Percentiles rank a stretch among this genome's conserved stretches.
Evolutionary conservation across 192 early-diverging fungal species (phyloP).

Genomic region (Lobosporangium transversale): DNA sequence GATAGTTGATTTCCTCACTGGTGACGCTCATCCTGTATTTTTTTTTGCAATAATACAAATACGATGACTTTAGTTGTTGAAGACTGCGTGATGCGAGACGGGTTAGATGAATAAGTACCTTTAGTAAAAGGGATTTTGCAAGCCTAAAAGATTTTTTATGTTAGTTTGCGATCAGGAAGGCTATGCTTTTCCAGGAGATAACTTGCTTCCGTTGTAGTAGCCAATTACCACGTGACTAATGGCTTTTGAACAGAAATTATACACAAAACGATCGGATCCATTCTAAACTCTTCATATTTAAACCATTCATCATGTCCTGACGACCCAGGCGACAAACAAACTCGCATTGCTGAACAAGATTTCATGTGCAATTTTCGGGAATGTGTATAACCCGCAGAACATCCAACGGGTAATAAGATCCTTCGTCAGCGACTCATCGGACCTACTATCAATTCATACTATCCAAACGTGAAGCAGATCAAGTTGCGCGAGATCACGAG

Average conservation of each 20-base stretch:
- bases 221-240: no score
- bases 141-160: no score
- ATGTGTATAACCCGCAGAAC: conserved; percentile 73
- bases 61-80: no score
- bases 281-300: no score
- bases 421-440: conserved; percentile 75
- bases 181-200: no score
- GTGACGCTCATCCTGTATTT: conserved; percentile 66
- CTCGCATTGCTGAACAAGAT: conserved; percentile 64
- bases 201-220: no score
- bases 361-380: conserved; percentile 72
- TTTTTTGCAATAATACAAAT: background rate
- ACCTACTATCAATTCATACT: conserved; percentile 70
- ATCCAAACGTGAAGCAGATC: conserved; percentile 67
- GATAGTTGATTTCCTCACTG: conserved; percentile 89
- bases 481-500: conserved; percentile 62
- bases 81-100: no score
- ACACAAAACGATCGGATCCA: no score
- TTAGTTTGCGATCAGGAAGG: no score
- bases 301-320: conserved; percentile 25
- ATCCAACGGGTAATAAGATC: conserved; percentile 79
- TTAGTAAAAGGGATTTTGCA: no score
- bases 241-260: no score
- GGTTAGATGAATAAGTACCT: no score
- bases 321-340: conserved; percentile 50